Evolutionary conservation across 2,329 filamentous ascomycete species (phyloP).

Genomic region (Aspergillus sp.): DNA sequence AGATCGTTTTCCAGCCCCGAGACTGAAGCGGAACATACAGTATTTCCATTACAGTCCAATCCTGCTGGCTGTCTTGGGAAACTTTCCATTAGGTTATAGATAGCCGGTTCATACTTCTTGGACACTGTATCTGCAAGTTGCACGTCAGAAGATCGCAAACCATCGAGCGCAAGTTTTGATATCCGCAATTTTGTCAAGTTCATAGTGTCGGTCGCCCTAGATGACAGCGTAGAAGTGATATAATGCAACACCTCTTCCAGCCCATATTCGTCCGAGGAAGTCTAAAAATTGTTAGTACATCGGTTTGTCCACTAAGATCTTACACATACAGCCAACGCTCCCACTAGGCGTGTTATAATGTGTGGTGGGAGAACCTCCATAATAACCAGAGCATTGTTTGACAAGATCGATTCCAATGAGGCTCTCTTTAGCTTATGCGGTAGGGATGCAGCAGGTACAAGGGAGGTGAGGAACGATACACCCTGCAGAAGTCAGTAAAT

Average conservation of each 20-base stretch:
- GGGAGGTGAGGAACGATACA: constrained; percentile 29
- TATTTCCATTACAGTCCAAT: constrained; percentile 20
- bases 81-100: constrained; percentile 17
- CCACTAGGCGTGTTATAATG: constrained; percentile 30
- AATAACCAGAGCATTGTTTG: constrained; percentile 21
- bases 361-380: constrained; percentile 24
- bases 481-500: constrained; percentile 25
- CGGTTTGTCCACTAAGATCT: background rate
- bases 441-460: constrained; percentile 24
- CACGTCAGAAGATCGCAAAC: constrained; percentile 20
- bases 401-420: constrained; percentile 27
- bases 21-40: constrained; percentile 21
- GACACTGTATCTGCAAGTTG: constrained; percentile 13
- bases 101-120: constrained; percentile 16
- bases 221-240: constrained; percentile 22
- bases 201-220: background rate
- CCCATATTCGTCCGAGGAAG: constrained; percentile 22
- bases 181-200: constrained; percentile 23
- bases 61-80: constrained; percentile 22
- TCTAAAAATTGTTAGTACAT: constrained; percentile 16
- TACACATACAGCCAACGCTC: constrained; percentile 39
- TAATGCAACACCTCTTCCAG: constrained; percentile 25
- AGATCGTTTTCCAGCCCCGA: constrained; percentile 25
- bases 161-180: constrained; percentile 24
- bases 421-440: constrained; percentile 28